A percentile compares a stretch with the other conserved stretches of the same genome.
Evolutionary conservation across 257 asterid genomes (phyloP).

Genomic region (Cruciata laevipes): DNA sequence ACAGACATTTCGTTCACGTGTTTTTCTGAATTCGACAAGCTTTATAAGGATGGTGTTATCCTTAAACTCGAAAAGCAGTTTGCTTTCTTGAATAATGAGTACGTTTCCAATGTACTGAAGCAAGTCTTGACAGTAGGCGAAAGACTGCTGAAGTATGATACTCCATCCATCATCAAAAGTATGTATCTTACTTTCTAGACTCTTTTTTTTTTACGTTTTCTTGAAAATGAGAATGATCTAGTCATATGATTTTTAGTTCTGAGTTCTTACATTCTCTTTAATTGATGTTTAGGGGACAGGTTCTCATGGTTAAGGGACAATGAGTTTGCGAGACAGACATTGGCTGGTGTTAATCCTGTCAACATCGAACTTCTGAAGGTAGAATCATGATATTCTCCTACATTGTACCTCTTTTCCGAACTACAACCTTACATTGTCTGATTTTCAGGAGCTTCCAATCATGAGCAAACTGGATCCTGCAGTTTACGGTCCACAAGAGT

Average conservation of each 20-base stretch:
- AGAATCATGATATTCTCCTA: constrained; percentile 10
- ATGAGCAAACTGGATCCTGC: constrained; percentile 72
- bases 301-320: constrained; percentile 78
- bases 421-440: constrained; percentile 6
- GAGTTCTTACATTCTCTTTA: constrained; percentile 1
- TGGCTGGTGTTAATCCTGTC: constrained; percentile 86
- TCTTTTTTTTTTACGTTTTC: background rate
- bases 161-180: constrained; percentile 72
- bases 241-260: background rate
- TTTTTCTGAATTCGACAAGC: constrained; percentile 72
- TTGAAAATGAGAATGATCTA: background rate
- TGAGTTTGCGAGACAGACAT: constrained; percentile 80
- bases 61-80: constrained; percentile 38
- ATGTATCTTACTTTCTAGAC: constrained; percentile 10
- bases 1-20: constrained; percentile 73
- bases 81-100: constrained; percentile 14
- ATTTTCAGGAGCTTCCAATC: constrained; percentile 73
- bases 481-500: constrained; percentile 66
- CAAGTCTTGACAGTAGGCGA: constrained; percentile 52
- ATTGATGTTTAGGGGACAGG: constrained; percentile 55
- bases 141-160: constrained; percentile 65
- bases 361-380: constrained; percentile 72
- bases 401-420: constrained; percentile 3
- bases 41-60: constrained; percentile 48
- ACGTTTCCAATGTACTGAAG: constrained; percentile 29